Percentiles rank a stretch among this genome's conserved stretches.
phyloP scores from a whole-genome alignment of 2,329 filamentous ascomycete species.

The Colletotrichum sp. region DNA sequence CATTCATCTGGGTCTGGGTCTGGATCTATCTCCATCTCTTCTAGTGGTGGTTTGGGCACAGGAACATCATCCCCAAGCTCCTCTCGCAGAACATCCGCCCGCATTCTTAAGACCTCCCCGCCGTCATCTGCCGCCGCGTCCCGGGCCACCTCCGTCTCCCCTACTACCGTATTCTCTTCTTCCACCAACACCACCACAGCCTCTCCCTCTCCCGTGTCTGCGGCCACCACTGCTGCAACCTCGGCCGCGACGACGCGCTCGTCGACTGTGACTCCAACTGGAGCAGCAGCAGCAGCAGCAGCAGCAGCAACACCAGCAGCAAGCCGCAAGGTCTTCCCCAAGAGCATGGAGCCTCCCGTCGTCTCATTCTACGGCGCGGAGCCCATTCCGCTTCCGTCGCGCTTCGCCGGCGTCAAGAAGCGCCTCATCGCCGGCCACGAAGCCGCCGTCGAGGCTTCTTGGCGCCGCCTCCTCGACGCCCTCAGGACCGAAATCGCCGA shows the following conservation, averaged over 20 bases:
- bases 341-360: slow-evolving; percentile 40
- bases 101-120: slow-evolving; percentile 21
- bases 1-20: background rate
- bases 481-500: slow-evolving; percentile 41
- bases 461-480: slow-evolving; percentile 41
- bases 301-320: background rate
- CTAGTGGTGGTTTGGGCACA: background rate
- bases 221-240: background rate
- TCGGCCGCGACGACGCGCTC: slow-evolving; percentile 9
- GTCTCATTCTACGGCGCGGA: slow-evolving; percentile 63
- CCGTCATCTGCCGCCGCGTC: slow-evolving; percentile 11
- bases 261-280: background rate
- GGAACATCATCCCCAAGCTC: background rate
- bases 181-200: background rate
- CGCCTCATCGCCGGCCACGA: slow-evolving; percentile 43
- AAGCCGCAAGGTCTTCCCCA: slow-evolving; percentile 20
- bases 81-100: slow-evolving; percentile 15
- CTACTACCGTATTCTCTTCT: background rate
- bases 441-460: slow-evolving; percentile 39
- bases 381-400: slow-evolving; percentile 39
- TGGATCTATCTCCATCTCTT: background rate
- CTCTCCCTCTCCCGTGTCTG: background rate
- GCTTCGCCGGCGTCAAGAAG: slow-evolving; percentile 46
- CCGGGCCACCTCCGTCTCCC: slow-evolving; percentile 17
- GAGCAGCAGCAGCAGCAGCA: background rate